Percentiles rank a stretch among this genome's conserved stretches.
Conservation (phyloP, 23 red algal species). For the Gracilaria caudata region DNA sequence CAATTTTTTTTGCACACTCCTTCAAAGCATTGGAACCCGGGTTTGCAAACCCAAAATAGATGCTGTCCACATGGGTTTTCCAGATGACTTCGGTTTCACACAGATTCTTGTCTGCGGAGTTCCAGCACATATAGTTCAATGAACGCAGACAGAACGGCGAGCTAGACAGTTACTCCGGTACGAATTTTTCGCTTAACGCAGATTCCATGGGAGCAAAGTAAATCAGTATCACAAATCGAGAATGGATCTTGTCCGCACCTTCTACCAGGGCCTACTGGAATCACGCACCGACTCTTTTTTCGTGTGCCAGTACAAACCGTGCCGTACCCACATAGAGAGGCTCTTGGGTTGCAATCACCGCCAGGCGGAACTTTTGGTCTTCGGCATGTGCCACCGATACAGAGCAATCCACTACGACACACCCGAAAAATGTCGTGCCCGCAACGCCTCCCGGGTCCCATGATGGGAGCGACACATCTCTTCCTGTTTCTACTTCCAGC, state of each 20-base stretch:
- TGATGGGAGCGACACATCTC: slow-evolving; percentile 42
- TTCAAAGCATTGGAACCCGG: not conserved
- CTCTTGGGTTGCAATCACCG: not conserved
- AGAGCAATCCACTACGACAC: slow-evolving; percentile 15
- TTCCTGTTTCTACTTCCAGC: slow-evolving; percentile 18
- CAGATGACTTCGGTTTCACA: slow-evolving; percentile 38
- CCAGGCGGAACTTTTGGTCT: not conserved
- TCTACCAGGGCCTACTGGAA: slow-evolving; percentile 14
- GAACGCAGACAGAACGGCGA: slow-evolving; percentile 1
- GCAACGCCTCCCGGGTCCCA: slow-evolving; percentile 12
- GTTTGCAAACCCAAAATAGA: slow-evolving; percentile 22
- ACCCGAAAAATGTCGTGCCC: slow-evolving; percentile 22
- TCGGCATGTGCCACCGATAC: not conserved
- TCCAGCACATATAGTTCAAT: slow-evolving; percentile 34
- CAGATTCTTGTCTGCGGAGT: not conserved
- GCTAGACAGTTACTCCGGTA: slow-evolving; percentile 7
- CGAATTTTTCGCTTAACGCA: not conserved
- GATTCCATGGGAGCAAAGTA: slow-evolving; percentile 2
- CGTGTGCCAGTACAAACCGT: slow-evolving; percentile 18
- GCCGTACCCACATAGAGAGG: slow-evolving; percentile 9
- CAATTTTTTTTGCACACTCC: slow-evolving; percentile 19
- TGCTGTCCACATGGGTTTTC: slow-evolving; percentile 26
- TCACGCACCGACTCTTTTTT: slow-evolving; percentile 32
- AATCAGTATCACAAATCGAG: slow-evolving; percentile 12
- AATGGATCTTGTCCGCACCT: slow-evolving; percentile 25